Evolutionary conservation across 2,329 filamentous ascomycete genomes (phyloP).

Genomic region (Colletotrichum incanum): DNA sequence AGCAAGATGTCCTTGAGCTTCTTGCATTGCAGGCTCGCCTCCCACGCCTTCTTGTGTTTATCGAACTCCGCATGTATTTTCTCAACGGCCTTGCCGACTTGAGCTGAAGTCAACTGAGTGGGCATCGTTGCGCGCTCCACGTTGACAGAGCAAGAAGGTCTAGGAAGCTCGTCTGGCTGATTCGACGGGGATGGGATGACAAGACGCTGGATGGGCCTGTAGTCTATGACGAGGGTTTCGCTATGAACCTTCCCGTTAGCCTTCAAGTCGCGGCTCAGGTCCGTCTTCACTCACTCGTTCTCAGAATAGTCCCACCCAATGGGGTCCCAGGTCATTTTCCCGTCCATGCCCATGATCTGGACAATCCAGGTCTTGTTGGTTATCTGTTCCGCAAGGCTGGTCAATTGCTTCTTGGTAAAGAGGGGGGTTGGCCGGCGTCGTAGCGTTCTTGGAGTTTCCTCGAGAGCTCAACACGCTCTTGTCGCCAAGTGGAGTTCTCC

Average conservation of each 20-base stretch:
- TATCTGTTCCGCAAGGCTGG: not conserved
- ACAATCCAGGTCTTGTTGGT: not conserved
- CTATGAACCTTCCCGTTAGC: not conserved
- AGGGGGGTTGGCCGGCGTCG: not conserved
- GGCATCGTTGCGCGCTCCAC: not conserved
- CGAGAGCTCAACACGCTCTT: not conserved
- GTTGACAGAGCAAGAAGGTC: not conserved
- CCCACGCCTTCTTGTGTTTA: not conserved
- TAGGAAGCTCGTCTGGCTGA: not conserved
- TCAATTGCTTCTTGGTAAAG: slow-evolving; percentile 4
- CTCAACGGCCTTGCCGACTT: not conserved
- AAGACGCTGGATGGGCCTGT: not conserved
- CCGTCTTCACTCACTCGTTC: not conserved
- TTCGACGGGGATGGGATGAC: not conserved
- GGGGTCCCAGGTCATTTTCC: not conserved
- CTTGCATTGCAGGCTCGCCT: not conserved
- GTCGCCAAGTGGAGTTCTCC: not conserved
- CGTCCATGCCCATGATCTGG: not conserved
- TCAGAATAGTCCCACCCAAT: not conserved
- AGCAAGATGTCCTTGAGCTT: not conserved
- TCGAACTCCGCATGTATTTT: not conserved
- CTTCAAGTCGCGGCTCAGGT: not conserved
- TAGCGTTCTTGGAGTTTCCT: slow-evolving; percentile 6
- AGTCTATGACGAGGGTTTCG: not conserved
- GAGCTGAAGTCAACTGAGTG: not conserved